A percentile compares a stretch with the other conserved stretches of the same genome.
Evolutionary conservation across 73 alveolate genomes (phyloP).

Genomic region (Paramecium pentaurelia): DNA sequence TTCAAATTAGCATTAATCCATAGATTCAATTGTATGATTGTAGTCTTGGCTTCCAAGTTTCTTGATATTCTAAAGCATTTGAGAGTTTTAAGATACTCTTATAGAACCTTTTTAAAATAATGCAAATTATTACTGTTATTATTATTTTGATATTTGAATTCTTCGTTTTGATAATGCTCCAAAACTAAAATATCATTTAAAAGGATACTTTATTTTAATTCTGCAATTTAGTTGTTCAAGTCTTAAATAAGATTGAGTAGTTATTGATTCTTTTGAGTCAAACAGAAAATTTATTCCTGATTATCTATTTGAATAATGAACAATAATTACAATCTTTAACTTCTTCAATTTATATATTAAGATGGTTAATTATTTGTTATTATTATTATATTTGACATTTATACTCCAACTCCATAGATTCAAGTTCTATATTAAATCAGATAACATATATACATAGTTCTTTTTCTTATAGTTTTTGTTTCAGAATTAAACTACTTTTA

Average conservation of each 20-base stretch:
- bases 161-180: background rate
- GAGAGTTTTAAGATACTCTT: background rate
- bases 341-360: background rate
- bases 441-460: background rate
- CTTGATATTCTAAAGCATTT: background rate
- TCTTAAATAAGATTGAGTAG: background rate
- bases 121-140: background rate
- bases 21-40: background rate
- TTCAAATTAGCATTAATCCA: background rate
- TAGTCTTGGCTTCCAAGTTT: background rate
- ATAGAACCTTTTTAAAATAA: background rate
- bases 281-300: background rate
- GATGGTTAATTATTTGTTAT: background rate
- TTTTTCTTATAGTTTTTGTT: background rate
- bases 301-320: background rate
- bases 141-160: background rate
- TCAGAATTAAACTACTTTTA: background rate
- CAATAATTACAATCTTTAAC: background rate
- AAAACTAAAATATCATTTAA: background rate
- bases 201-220: background rate
- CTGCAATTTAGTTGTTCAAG: background rate
- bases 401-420: background rate
- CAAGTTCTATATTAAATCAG: background rate
- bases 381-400: background rate
- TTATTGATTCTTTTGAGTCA: background rate